Evolutionary conservation across 495 filamentous ascomycete species (phyloP), one percentile per base, ranked within the genome.

Genomic region (Penicillium manginii): DNA sequence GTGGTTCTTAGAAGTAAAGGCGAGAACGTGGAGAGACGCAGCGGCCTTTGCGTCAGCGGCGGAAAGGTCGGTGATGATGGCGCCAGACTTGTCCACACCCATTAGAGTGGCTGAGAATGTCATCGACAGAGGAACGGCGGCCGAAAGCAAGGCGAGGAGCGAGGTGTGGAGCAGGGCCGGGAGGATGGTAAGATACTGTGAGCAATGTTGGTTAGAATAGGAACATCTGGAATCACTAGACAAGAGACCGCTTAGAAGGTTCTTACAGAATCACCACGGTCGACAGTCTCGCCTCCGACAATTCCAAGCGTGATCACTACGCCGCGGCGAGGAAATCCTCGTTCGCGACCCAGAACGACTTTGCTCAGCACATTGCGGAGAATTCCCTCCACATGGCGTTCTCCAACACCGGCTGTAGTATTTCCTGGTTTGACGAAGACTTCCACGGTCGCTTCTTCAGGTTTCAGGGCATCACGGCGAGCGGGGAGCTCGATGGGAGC

Each of bases 401-500:
- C 88, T 78, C 91, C 92, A 55, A 96, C 88, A 50, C 92, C 92
- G 58, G 82, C 83, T 2, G 72, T 72, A 10, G 70, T 69, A 9
- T 74, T 77, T 40, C 88, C 87, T 32, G 93, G 93, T 69, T 93
- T 87, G 62, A 98, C 85, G 69, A 92, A 87, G 31, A 98, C 90
- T 71, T 98, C 94, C 53, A 98, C 78, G 50, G 86, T 86, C 22
- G 94, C 91, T 76, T 97, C 92, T 73, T 96, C 91, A 15, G 94
- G 88, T 53, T 91, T 84, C 63, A 96, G 88, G 23, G 76, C 75
- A 65, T 97, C 93, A 61, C 90, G 84, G 62, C 92, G 86, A 60
- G 84, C 86, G 22, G 76, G 76, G 18, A 93, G 91, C 73, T 97
- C 93, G 62, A 97, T 82, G n/a, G 94, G 94, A 0, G 91, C 94